A percentile compares a stretch with the other conserved stretches of the same genome.
Conservation (phyloP, 2,329 filamentous ascomycete species). For the Beauveria sp. region DNA sequence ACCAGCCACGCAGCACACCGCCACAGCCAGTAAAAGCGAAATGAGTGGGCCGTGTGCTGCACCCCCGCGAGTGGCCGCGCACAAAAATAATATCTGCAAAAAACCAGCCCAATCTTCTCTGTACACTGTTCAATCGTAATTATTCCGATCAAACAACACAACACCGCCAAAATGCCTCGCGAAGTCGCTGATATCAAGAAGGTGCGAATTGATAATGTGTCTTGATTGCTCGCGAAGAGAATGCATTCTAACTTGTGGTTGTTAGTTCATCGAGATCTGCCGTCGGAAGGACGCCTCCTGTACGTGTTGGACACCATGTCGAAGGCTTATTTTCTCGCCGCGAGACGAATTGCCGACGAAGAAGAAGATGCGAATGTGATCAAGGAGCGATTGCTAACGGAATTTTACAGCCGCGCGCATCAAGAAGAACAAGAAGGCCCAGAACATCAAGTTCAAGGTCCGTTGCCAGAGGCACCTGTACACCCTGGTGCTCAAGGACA, state of each 20-base stretch:
- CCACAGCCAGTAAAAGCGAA: background rate
- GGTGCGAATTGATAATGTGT: constrained; percentile 33
- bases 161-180: constrained; percentile 88
- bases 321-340: background rate
- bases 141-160: constrained; percentile 40
- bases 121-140: constrained; percentile 21
- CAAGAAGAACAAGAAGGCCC: constrained; percentile 89
- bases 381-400: background rate
- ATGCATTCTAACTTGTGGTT: constrained; percentile 19
- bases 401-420: constrained; percentile 65
- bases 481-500: constrained; percentile 97
- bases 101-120: constrained; percentile 21
- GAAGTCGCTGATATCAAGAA: constrained; percentile 98
- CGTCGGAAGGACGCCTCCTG: constrained; percentile 98
- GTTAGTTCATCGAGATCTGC: constrained; percentile 99
- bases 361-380: background rate
- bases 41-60: constrained; percentile 19
- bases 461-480: constrained; percentile 94
- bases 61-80: constrained; percentile 22
- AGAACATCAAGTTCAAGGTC: constrained; percentile 99
- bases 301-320: constrained; percentile 49
- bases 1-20: background rate
- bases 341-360: background rate
- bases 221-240: background rate
- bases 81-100: constrained; percentile 27